Conservation (phyloP, 2,329 filamentous ascomycete genomes). For the Raffaelea arxii region DNA sequence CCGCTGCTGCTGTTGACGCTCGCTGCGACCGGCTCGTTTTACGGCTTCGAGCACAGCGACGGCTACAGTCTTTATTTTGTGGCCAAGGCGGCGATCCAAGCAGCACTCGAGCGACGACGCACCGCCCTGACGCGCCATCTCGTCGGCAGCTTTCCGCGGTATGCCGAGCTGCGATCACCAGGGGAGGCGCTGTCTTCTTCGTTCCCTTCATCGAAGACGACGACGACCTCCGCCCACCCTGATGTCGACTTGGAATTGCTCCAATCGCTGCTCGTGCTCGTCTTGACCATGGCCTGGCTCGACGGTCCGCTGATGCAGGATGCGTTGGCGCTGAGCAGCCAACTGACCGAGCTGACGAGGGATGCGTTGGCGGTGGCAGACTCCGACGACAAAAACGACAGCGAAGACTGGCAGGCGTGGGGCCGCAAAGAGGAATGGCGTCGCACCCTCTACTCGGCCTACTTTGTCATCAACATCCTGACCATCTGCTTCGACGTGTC, state of each 20-base stretch:
- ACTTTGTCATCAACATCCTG: slow-evolving; percentile 1
- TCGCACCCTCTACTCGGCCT: slow-evolving; percentile 3
- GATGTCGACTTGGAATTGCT: not conserved
- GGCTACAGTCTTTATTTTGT: slow-evolving; percentile 2
- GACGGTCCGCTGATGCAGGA: slow-evolving; percentile 1
- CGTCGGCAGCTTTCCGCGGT: not conserved
- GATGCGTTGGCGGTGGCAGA: not conserved
- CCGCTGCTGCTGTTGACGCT: slow-evolving; percentile 1
- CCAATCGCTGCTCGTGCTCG: not conserved
- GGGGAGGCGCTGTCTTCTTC: not conserved
- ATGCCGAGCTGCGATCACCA: not conserved
- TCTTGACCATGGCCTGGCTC: slow-evolving; percentile 1
- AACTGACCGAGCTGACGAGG: not conserved
- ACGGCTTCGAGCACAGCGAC: slow-evolving; percentile 1
- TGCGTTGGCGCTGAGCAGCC: slow-evolving; percentile 2
- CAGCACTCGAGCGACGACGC: not conserved
- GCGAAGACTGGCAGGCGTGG: not conserved
- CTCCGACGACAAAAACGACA: not conserved
- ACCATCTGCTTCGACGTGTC: slow-evolving; percentile 3
- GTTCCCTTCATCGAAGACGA: too few species aligned
- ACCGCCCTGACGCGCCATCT: not conserved
- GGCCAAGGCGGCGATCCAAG: not conserved
- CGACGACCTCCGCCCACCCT: not conserved
- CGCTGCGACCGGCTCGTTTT: slow-evolving; percentile 3
- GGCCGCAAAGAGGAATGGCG: not conserved